These are phyloP conservation scores for Cercospora janseana DNA, from an alignment of 2,329 filamentous ascomycete genomes.

Conservation along the genomic window DNA sequence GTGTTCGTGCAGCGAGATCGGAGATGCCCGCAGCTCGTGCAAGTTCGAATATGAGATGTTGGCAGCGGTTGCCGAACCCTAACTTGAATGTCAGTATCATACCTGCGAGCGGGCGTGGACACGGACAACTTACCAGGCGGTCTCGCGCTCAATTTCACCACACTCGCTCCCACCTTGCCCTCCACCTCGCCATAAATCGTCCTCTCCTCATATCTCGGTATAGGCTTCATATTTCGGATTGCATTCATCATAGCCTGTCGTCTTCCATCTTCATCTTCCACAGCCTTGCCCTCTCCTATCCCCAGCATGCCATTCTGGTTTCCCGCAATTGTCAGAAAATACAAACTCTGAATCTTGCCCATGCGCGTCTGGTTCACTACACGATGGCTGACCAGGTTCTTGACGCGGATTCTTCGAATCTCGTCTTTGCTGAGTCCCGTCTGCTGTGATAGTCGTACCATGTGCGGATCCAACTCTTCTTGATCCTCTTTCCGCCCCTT, in stretches of 20 bases:
- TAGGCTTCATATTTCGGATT: slow-evolving; percentile 89
- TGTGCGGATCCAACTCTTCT: slow-evolving; percentile 42
- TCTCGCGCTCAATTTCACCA: slow-evolving; percentile 75
- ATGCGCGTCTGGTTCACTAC: slow-evolving; percentile 94
- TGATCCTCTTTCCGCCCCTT: slow-evolving; percentile 42
- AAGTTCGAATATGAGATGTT: slow-evolving; percentile 91
- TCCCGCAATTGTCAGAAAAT: slow-evolving; percentile 77
- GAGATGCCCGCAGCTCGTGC: slow-evolving; percentile 81
- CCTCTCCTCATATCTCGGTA: slow-evolving; percentile 83
- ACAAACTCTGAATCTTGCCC: slow-evolving; percentile 80
- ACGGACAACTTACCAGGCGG: slow-evolving; percentile 73
- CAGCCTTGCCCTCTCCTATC: slow-evolving; percentile 84
- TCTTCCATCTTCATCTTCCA: slow-evolving; percentile 65
- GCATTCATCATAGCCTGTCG: slow-evolving; percentile 76
- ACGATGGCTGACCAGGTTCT: slow-evolving; percentile 68
- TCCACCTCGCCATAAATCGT: slow-evolving; percentile 85
- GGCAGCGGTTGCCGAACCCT: slow-evolving; percentile 94
- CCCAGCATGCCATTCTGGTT: slow-evolving; percentile 84
- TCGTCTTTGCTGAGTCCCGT: slow-evolving; percentile 54
- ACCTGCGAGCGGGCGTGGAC: neutral
- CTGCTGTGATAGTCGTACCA: slow-evolving; percentile 55
- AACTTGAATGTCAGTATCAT: slow-evolving; percentile 11
- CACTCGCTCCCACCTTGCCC: slow-evolving; percentile 82
- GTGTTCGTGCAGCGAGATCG: slow-evolving; percentile 80
- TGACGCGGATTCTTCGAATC: slow-evolving; percentile 59